Conservation (phyloP, 1,284 basidiomycete genomes). For the Sporisorium reilianum region DNA sequence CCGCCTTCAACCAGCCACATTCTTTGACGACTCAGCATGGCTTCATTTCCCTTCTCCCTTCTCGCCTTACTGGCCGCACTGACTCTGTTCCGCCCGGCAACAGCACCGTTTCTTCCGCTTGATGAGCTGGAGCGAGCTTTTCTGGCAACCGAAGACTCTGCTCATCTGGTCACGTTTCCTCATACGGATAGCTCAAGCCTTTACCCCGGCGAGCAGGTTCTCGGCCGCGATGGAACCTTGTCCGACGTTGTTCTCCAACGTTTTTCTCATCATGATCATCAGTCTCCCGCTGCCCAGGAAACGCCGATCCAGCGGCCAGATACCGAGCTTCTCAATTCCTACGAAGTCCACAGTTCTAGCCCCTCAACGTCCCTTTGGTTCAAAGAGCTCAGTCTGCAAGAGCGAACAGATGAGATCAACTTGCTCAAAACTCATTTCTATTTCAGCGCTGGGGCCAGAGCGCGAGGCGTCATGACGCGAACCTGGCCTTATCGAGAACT, state of each 20-base stretch:
- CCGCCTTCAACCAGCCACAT: neutral
- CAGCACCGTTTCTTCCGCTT: neutral
- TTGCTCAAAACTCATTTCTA: neutral
- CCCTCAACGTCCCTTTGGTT: neutral
- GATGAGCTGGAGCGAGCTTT: neutral
- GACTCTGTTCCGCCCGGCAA: neutral
- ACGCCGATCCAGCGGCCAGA: neutral
- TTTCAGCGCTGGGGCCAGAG: no score
- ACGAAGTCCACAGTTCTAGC: neutral
- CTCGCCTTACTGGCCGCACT: neutral
- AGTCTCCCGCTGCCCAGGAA: neutral
- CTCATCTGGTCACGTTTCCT: neutral
- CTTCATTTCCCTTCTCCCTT: neutral
- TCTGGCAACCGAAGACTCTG: neutral
- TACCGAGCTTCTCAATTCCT: neutral
- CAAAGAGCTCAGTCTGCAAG: neutral
- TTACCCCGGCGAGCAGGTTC: neutral
- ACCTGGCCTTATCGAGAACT: neutral
- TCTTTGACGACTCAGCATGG: neutral
- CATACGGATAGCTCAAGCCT: no score
- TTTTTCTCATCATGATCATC: neutral
- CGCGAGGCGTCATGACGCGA: neutral
- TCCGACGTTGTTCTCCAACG: neutral
- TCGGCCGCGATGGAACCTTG: neutral
- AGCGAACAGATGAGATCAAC: neutral